Percentiles rank a stretch among this genome's conserved stretches.
Evolutionary conservation across 116 monocot genomes (phyloP).

Genomic region (Posidonia oceanica): DNA sequence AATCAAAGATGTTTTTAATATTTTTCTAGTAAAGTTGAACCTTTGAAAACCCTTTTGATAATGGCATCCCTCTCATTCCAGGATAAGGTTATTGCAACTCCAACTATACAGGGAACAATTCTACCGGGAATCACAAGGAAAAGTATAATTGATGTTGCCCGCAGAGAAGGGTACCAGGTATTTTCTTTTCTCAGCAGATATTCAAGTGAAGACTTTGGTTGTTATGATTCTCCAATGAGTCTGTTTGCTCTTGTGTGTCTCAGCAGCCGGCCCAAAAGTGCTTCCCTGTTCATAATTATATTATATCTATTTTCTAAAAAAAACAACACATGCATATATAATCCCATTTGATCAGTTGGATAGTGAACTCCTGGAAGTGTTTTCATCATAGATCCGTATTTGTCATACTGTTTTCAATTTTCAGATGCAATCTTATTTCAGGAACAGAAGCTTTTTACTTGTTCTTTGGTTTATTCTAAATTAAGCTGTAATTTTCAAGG

Average conservation of each 20-base stretch:
- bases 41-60: background rate
- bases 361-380: too few relatives aligned
- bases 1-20: too few relatives aligned
- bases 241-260: too few relatives aligned
- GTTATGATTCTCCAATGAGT: too few relatives aligned
- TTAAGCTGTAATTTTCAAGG: slow-evolving; percentile 21
- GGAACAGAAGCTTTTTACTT: too few relatives aligned
- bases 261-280: too few relatives aligned
- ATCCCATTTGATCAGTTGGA: too few relatives aligned
- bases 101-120: slow-evolving; percentile 79
- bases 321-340: background rate
- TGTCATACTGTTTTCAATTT: too few relatives aligned
- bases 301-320: background rate
- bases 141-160: slow-evolving; percentile 93
- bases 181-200: background rate
- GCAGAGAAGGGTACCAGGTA: slow-evolving; percentile 65
- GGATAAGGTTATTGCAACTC: slow-evolving; percentile 86
- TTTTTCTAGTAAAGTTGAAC: background rate
- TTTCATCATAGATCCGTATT: too few relatives aligned
- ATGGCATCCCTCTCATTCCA: slow-evolving; percentile 7
- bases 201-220: too few relatives aligned
- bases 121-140: slow-evolving; percentile 95
- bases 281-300: too few relatives aligned
- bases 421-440: too few relatives aligned
- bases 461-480: background rate